Evolutionary conservation across 2,329 filamentous ascomycete genomes (phyloP).

Genomic region (Penicillium sp.): DNA sequence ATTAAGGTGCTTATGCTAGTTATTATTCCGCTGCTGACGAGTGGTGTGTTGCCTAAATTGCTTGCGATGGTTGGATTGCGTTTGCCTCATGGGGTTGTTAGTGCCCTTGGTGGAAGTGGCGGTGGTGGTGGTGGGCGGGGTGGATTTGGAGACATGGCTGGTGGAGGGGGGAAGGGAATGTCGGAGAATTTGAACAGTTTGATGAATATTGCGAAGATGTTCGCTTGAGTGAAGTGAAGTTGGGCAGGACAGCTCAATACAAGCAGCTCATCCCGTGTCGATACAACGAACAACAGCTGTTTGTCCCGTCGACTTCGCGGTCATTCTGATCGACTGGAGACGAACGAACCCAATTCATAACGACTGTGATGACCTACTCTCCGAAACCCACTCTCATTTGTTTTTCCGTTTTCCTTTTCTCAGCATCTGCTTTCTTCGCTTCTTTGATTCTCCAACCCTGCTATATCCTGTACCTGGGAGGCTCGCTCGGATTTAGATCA

Average conservation of each 20-base stretch:
- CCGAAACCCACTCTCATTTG: background rate
- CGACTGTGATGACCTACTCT: conserved; percentile 26
- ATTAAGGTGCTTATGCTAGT: conserved; percentile 86
- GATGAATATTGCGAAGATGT: conserved; percentile 43
- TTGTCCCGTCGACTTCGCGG: too few relatives aligned
- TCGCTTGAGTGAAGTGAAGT: conserved; percentile 24
- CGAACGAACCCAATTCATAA: conserved; percentile 25
- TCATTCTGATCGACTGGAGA: conserved; percentile 5
- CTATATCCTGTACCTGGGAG: conserved; percentile 19
- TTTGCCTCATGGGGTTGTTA: conserved; percentile 65
- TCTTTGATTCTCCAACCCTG: background rate
- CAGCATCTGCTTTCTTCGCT: too few relatives aligned
- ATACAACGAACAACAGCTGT: too few relatives aligned
- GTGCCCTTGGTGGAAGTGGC: conserved; percentile 40
- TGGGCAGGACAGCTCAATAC: too few relatives aligned
- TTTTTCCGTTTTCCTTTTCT: conserved; percentile 13
- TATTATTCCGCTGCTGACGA: conserved; percentile 83
- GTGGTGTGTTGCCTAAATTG: conserved; percentile 78
- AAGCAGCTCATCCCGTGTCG: too few relatives aligned
- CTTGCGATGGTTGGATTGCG: conserved; percentile 79
- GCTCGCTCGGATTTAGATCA: conserved; percentile 18
- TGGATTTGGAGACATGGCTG: conserved; percentile 16
- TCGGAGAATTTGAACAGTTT: conserved; percentile 36
- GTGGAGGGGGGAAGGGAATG: conserved; percentile 38
- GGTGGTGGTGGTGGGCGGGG: conserved; percentile 22